These are phyloP conservation scores for Conidiobolus incongruus DNA, from an alignment of 371 early-diverging fungal genomes.

Conservation along the genomic window DNA sequence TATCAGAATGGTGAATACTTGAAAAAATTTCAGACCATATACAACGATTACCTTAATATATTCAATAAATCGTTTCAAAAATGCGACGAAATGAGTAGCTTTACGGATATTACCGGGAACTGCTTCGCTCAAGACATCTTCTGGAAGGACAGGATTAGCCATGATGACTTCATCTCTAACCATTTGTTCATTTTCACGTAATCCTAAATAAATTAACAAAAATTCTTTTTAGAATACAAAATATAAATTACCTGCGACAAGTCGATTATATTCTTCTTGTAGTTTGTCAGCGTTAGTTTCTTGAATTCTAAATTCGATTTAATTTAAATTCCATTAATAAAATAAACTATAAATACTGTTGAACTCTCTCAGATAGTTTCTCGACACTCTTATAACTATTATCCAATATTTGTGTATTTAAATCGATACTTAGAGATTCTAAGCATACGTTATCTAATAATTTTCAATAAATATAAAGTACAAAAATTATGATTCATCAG, in stretches of 20 bases:
- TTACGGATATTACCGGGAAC: constrained; percentile 97
- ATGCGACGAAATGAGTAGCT: constrained; percentile 95
- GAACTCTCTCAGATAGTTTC: constrained; percentile 40
- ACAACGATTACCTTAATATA: constrained; percentile 83
- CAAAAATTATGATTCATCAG: too few relatives aligned
- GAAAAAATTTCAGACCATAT: too few relatives aligned
- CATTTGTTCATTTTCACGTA: constrained; percentile 34
- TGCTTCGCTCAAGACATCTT: constrained; percentile 78
- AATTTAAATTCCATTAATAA: too few relatives aligned
- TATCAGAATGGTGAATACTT: not conserved
- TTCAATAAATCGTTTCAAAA: constrained; percentile 91
- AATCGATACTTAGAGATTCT: constrained; percentile 88
- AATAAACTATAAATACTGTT: too few relatives aligned
- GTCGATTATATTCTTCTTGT: constrained; percentile 61
- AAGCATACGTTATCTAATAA: constrained; percentile 98
- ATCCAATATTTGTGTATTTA: constrained; percentile 79
- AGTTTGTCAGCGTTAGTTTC: constrained; percentile 64
- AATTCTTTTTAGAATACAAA: too few relatives aligned
- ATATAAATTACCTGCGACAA: constrained; percentile 84
- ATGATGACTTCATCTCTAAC: constrained; percentile 56
- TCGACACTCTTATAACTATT: constrained; percentile 60
- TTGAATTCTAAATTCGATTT: too few relatives aligned
- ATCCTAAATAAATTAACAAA: too few relatives aligned
- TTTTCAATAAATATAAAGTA: too few relatives aligned
- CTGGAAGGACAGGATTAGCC: constrained; percentile 75